A percentile compares a stretch with the other conserved stretches of the same genome.
Evolutionary conservation across 2,329 filamentous ascomycete genomes (phyloP).

Genomic region (Fusarium torulosum): DNA sequence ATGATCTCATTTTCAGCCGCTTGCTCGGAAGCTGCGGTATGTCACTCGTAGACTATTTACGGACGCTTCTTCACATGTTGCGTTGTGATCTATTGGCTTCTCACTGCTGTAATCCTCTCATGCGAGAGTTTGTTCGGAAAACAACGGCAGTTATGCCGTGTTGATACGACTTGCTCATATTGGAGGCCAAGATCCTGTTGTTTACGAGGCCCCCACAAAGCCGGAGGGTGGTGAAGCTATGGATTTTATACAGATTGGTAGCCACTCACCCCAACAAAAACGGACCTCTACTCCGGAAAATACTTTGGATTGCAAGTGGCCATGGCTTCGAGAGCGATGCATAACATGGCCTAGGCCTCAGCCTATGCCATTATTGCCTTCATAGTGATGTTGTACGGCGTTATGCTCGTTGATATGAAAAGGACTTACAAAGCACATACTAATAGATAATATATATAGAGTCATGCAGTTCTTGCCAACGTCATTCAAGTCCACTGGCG

Average conservation of each 20-base stretch:
- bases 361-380: not conserved
- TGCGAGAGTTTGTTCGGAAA: not conserved
- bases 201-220: not conserved
- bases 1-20: not conserved
- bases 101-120: not conserved
- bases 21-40: not conserved
- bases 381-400: too few species aligned
- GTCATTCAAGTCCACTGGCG: not conserved
- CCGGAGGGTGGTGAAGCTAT: not conserved
- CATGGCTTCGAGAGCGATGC: too few species aligned
- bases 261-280: too few species aligned
- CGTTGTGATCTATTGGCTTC: not conserved
- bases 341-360: too few species aligned
- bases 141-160: not conserved
- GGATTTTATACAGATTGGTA: not conserved
- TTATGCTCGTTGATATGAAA: too few species aligned
- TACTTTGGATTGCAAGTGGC: too few species aligned
- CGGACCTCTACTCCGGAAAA: too few species aligned
- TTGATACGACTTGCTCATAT: not conserved
- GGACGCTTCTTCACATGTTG: not conserved
- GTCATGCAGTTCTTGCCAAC: not conserved
- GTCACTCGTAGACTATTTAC: not conserved
- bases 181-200: not conserved
- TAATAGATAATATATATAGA: too few species aligned
- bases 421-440: too few species aligned